These are phyloP conservation scores for Penicillium cosmopolitanum DNA, from an alignment of 495 filamentous ascomycete species.

Conservation along the genomic window DNA sequence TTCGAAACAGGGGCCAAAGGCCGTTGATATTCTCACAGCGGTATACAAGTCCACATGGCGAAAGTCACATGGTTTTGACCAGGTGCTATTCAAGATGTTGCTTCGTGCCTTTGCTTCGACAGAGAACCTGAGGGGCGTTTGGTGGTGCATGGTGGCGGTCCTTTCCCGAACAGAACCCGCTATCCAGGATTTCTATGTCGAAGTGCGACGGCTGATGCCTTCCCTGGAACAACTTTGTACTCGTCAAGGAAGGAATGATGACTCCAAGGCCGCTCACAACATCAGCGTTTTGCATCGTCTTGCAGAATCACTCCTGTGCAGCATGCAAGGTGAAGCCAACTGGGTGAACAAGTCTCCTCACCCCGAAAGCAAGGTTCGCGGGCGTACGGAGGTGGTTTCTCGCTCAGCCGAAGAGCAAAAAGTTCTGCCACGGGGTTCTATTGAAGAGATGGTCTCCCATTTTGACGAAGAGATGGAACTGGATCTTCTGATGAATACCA, in stretches of 20 bases:
- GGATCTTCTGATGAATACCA: conserved; percentile 16
- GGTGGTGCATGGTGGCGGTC: conserved; percentile 48
- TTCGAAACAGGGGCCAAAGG: conserved; percentile 23
- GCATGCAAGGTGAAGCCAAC: not conserved
- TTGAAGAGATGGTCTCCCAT: conserved; percentile 11
- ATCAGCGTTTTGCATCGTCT: conserved; percentile 20
- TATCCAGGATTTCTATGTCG: conserved; percentile 37
- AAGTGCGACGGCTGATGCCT: conserved; percentile 33
- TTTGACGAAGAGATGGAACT: conserved; percentile 35
- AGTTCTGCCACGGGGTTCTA: conserved; percentile 3
- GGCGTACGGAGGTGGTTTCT: conserved; percentile 2
- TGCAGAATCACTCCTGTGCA: not conserved
- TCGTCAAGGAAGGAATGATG: not conserved
- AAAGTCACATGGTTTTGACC: conserved; percentile 36
- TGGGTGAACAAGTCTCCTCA: not conserved
- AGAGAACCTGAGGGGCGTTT: conserved; percentile 40
- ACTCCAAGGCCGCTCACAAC: not conserved
- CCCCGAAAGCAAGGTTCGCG: conserved; percentile 11
- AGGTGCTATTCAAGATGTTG: conserved; percentile 47
- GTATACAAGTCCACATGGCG: conserved; percentile 46
- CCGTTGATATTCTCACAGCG: conserved; percentile 39
- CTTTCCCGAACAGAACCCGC: conserved; percentile 37
- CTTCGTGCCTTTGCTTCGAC: conserved; percentile 39
- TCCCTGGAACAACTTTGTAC: conserved; percentile 12
- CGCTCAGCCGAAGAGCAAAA: not conserved